Base-by-base conservation (phyloP, 345 rosid species). In the Bruguiera parviflora region DNA sequence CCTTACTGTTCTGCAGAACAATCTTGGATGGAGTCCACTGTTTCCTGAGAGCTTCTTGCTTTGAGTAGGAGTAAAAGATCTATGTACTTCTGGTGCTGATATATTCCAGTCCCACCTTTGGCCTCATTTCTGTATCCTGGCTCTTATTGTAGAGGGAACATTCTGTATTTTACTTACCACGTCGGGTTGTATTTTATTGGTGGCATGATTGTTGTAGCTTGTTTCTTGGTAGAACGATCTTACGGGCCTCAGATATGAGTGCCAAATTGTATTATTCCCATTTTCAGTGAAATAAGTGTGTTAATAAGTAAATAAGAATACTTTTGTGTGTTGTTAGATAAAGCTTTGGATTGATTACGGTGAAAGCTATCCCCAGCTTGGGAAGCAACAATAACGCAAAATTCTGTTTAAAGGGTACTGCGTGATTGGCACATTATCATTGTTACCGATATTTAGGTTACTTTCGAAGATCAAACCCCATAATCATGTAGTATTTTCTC, bases 131-230 rank as follows among this genome's bases (percentile, higher is more conserved):
- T 47, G 37, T 37, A 27, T 33, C 43, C 75, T 65, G 37, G 55
- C 47, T 58, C 28, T 35, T 37, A 55, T 53, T 19, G 47, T 65
- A 63, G 61, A 29, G 69, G 18, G 13, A 66, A 53, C 58, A 19
- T 25, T 57, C 51, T 64, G 8, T 52, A 10, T 25, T 58, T 65
- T 21, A 22, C 62, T 6, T n/a, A 20, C 3, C 37, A 7, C 20
- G 37, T 47, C 63, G 31, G n/a, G 43, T 16, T 59, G 67, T 20
- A 57, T 39, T 18, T 7, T 61, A 15, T 31, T 43, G 31, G 6
- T 28, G n/a, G n/a, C 1, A 18, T 22, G 57, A 2, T 62, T 20
- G 43, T 29, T 62, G 63, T 46, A 29, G 6, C 56, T n/a, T 21
- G 43, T 49, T 59, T 29, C 55, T 55, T 69, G 29, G 5, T 9